phyloP scores from a whole-genome alignment of 2,329 filamentous ascomycete species.

The Pseudopyrenochaeta lycopersici region DNA sequence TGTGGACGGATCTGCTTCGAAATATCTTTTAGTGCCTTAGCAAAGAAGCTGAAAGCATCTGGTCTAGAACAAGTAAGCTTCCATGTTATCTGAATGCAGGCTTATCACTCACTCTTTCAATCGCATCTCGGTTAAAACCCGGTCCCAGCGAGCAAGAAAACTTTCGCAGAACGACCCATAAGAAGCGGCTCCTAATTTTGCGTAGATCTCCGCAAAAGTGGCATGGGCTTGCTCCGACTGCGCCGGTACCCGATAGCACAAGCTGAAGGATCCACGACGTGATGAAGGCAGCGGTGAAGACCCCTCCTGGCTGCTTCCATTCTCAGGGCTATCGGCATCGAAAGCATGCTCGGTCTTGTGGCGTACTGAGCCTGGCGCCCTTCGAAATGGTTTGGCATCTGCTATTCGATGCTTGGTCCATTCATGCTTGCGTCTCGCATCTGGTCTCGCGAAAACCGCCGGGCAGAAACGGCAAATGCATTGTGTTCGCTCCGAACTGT shows the following conservation, averaged over 20 bases:
- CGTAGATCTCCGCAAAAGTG: not conserved
- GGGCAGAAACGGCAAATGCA: constrained; percentile 7
- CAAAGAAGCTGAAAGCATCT: not conserved
- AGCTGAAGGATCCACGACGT: not conserved
- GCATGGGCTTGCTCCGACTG: not conserved
- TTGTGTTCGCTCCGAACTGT: not conserved
- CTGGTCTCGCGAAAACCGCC: constrained; percentile 5
- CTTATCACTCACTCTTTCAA: not conserved
- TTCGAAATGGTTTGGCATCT: constrained; percentile 4
- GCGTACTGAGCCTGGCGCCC: not conserved
- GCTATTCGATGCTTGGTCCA: constrained; percentile 7
- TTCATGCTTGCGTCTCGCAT: constrained; percentile 14
- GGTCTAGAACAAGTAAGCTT: constrained; percentile 2
- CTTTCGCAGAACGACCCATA: constrained; percentile 1
- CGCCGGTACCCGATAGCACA: not conserved
- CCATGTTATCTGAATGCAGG: not conserved
- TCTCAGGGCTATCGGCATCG: not conserved
- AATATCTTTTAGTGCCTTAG: not conserved
- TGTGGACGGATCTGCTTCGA: not conserved
- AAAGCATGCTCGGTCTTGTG: not conserved
- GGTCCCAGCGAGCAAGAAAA: not conserved
- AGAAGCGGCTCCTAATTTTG: not conserved
- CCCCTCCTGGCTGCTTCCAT: not conserved
- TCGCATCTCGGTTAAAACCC: not conserved
- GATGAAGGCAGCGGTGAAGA: not conserved